A percentile compares a stretch with the other conserved stretches of the same genome.
Conservation (phyloP, 331 rosid genomes). For the Rhamnella rubrinervis region DNA sequence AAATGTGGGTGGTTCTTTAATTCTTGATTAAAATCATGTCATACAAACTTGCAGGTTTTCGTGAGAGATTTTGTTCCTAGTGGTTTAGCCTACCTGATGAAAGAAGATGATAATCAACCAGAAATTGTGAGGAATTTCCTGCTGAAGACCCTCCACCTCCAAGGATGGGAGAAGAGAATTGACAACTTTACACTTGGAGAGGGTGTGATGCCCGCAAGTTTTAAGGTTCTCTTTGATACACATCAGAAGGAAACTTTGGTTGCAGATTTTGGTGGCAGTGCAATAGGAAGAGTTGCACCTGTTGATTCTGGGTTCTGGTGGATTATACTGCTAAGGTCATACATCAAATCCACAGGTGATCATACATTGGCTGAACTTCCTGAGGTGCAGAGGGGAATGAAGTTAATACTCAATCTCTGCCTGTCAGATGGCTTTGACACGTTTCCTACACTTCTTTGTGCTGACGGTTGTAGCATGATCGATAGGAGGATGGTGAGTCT, state of each 20-base stretch:
- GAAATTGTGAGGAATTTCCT: slow-evolving; percentile 71
- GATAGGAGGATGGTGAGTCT: slow-evolving; percentile 86
- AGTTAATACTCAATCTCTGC: slow-evolving; percentile 70
- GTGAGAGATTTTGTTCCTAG: slow-evolving; percentile 89
- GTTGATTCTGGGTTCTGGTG: slow-evolving; percentile 97
- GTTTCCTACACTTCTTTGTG: slow-evolving; percentile 85
- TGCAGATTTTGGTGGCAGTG: slow-evolving; percentile 91
- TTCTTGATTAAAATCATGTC: too few relatives aligned
- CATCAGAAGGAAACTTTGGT: slow-evolving; percentile 66
- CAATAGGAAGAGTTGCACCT: slow-evolving; percentile 93
- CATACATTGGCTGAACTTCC: slow-evolving; percentile 69
- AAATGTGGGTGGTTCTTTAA: too few relatives aligned
- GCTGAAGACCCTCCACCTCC: slow-evolving; percentile 81
- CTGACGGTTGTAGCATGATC: slow-evolving; percentile 91
- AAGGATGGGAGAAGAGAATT: slow-evolving; percentile 86
- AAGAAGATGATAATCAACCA: slow-evolving; percentile 44
- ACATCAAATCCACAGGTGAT: slow-evolving; percentile 84
- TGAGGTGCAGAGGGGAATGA: slow-evolving; percentile 92
- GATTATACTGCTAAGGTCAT: slow-evolving; percentile 82
- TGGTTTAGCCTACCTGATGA: slow-evolving; percentile 76
- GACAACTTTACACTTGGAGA: slow-evolving; percentile 79
- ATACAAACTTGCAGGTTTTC: slow-evolving; percentile 48
- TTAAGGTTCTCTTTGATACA: slow-evolving; percentile 81
- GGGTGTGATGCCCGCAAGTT: slow-evolving; percentile 97
- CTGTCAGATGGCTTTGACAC: slow-evolving; percentile 90